Percentiles rank a stretch among this genome's conserved stretches.
These are phyloP conservation scores for Pleurozium schreberi DNA, from an alignment of 225 moss, liverwort and hornwort genomes.

Conservation along the genomic window DNA sequence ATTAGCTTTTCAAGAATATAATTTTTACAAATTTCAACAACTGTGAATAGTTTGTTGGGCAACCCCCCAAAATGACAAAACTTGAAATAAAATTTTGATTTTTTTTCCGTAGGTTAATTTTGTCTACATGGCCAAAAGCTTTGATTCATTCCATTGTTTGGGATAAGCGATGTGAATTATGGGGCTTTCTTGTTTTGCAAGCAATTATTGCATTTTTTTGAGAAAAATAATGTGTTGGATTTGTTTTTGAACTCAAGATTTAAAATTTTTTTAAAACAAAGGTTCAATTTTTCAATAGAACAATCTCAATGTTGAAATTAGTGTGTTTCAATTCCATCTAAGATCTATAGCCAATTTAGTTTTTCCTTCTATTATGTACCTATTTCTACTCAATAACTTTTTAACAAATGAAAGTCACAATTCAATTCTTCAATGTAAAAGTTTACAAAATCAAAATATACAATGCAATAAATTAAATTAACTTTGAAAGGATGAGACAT, in stretches of 20 bases:
- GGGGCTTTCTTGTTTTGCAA: neutral
- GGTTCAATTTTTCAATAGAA: too few species aligned
- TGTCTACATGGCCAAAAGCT: neutral
- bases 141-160: neutral
- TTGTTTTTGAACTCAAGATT: neutral
- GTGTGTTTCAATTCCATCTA: neutral
- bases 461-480: too few species aligned
- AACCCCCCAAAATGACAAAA: neutral
- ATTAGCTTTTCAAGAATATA: fast-evolving
- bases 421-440: neutral
- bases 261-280: neutral
- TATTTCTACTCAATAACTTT: neutral
- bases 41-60: fast-evolving
- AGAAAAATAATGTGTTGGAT: neutral
- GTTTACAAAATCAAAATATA: neutral
- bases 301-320: neutral
- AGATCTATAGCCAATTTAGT: neutral
- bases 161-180: neutral
- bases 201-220: neutral
- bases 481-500: fast-evolving
- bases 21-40: neutral
- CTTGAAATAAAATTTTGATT: neutral
- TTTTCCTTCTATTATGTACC: neutral
- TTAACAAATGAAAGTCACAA: neutral
- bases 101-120: neutral